Evolutionary conservation across 2,329 filamentous ascomycete genomes (phyloP).

Genomic region (Fusarium virguliforme): DNA sequence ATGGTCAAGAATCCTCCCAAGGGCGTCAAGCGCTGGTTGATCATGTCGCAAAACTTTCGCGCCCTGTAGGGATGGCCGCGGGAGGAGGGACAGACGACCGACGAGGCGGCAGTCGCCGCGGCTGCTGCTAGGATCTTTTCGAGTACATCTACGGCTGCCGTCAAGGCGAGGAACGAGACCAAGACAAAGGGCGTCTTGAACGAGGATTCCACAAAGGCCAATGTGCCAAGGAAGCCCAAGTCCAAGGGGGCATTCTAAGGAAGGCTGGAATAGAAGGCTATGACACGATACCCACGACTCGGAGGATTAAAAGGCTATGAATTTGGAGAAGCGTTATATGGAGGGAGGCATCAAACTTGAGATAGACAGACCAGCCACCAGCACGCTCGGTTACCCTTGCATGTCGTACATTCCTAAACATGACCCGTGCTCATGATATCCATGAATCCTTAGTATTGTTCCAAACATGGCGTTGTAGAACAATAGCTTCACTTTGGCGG

Average conservation of each 20-base stretch:
- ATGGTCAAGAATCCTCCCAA: constrained; percentile 68
- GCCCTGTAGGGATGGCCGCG: constrained; percentile 58
- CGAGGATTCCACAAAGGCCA: constrained; percentile 31
- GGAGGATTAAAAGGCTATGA: not conserved
- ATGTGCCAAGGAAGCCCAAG: constrained; percentile 24
- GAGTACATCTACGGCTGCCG: not conserved
- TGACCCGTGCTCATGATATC: constrained; percentile 6
- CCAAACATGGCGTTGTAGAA: constrained; percentile 29
- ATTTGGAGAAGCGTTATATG: constrained; percentile 13
- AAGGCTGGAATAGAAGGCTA: not conserved
- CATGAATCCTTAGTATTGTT: constrained; percentile 37
- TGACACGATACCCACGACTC: constrained; percentile 5
- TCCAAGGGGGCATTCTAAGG: constrained; percentile 24
- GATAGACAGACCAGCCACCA: constrained; percentile 20
- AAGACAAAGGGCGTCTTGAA: constrained; percentile 20
- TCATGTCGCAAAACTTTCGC: constrained; percentile 82
- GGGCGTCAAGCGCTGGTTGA: constrained; percentile 73
- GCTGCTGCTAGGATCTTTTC: constrained; percentile 17
- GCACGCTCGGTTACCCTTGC: constrained; percentile 11
- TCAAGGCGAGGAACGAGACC: not conserved
- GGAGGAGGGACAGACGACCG: constrained; percentile 15
- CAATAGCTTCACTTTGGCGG: constrained; percentile 50
- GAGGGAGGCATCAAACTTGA: not conserved
- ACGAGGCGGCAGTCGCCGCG: constrained; percentile 17
- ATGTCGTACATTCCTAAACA: constrained; percentile 9